Conservation (phyloP, 164 flowering plant species). For the Santalum album region DNA sequence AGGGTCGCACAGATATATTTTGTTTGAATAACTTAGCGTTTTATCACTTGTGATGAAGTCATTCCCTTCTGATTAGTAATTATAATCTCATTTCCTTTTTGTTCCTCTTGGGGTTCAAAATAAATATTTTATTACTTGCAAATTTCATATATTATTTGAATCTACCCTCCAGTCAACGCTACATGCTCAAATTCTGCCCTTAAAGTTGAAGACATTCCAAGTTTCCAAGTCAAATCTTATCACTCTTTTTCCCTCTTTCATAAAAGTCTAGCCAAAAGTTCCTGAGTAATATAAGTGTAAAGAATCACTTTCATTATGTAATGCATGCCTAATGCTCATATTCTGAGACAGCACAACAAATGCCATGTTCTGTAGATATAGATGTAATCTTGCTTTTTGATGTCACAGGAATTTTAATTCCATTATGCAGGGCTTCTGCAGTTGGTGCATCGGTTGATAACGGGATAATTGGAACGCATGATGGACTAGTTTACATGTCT, state of each 20-base stretch:
- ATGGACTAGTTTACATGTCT: constrained; percentile 75
- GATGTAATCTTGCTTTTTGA: neutral
- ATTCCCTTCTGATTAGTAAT: neutral
- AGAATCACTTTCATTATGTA: too few species aligned
- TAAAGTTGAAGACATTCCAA: neutral
- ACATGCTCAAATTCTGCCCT: too few species aligned
- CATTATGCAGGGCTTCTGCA: constrained; percentile 49
- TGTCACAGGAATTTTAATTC: neutral
- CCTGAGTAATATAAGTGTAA: neutral
- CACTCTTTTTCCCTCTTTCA: too few species aligned
- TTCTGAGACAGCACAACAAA: too few species aligned
- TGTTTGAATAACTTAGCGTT: neutral
- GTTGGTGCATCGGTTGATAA: constrained; percentile 42
- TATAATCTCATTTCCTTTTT: neutral
- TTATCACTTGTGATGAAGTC: neutral
- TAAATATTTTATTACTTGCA: neutral
- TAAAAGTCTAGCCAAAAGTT: neutral
- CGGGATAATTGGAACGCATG: constrained; percentile 63
- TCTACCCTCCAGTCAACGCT: too few species aligned
- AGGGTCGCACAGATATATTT: too few species aligned
- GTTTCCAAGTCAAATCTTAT: too few species aligned
- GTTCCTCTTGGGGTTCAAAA: too few species aligned
- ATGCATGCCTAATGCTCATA: too few species aligned
- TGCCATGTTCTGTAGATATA: neutral
- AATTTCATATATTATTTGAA: neutral